These are phyloP conservation scores for Thelephora ganbajun DNA, from an alignment of 768 basidiomycete genomes.

Conservation along the genomic window DNA sequence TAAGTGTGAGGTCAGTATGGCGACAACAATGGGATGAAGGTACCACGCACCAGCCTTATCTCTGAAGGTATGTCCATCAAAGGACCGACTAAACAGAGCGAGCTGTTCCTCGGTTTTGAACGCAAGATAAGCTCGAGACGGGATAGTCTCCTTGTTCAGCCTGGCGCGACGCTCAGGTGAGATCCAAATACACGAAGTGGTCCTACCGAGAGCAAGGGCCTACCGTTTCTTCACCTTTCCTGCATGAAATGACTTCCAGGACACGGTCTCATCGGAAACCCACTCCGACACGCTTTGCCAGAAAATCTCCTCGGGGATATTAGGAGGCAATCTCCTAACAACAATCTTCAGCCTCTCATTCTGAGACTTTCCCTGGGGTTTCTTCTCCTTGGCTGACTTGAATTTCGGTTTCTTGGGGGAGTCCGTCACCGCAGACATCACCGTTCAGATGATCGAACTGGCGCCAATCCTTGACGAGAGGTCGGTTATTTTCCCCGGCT, in stretches of 20 bases:
- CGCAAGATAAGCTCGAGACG: slow-evolving; percentile 84
- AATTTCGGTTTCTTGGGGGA: slow-evolving; percentile 20
- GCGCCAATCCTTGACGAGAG: too few relatives aligned
- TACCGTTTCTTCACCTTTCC: slow-evolving; percentile 66
- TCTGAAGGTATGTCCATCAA: slow-evolving; percentile 83
- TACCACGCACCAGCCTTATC: slow-evolving; percentile 70
- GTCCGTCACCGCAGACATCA: background rate
- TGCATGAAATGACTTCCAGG: slow-evolving; percentile 52
- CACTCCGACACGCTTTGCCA: slow-evolving; percentile 84
- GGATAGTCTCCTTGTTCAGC: slow-evolving; percentile 69
- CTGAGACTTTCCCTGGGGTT: slow-evolving; percentile 10
- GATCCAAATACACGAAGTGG: too few relatives aligned
- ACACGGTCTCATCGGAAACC: slow-evolving; percentile 61
- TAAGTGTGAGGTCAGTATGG: slow-evolving; percentile 15
- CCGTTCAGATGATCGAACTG: too few relatives aligned
- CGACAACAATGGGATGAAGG: background rate
- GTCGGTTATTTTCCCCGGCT: too few relatives aligned
- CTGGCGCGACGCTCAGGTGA: slow-evolving; percentile 20
- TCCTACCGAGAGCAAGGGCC: slow-evolving; percentile 9
- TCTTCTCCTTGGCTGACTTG: slow-evolving; percentile 3
- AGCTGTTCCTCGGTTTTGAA: slow-evolving; percentile 70
- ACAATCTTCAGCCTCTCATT: slow-evolving; percentile 72
- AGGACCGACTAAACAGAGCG: slow-evolving; percentile 64
- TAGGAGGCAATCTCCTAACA: slow-evolving; percentile 79
- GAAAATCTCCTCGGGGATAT: slow-evolving; percentile 84